Conservation (phyloP, 2,329 filamentous ascomycete genomes). For the Teratosphaeria gauchensis region DNA sequence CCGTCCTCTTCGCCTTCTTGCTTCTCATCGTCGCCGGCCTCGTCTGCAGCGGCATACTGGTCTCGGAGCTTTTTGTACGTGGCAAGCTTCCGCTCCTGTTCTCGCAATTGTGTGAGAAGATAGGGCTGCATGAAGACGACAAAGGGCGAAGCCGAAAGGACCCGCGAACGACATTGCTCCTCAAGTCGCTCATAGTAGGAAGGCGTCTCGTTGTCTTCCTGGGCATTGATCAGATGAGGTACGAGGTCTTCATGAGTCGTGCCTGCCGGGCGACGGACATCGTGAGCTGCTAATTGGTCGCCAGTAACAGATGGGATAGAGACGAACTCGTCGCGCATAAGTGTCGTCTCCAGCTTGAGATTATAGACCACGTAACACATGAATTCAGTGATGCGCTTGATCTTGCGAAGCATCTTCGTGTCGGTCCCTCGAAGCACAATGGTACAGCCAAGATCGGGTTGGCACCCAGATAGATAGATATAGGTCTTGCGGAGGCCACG, state of each 20-base stretch:
- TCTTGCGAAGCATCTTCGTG: slow-evolving; percentile 57
- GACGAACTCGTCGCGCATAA: slow-evolving; percentile 88
- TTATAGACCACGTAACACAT: slow-evolving; percentile 99
- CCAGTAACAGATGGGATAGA: slow-evolving; percentile 53
- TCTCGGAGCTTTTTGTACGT: slow-evolving; percentile 77
- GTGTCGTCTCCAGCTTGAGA: slow-evolving; percentile 84
- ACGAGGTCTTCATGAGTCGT: neutral
- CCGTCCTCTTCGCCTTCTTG: slow-evolving; percentile 12
- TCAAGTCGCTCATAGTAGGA: slow-evolving; percentile 95
- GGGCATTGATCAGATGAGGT: slow-evolving; percentile 4
- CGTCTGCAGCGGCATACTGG: slow-evolving; percentile 43
- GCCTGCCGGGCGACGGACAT: slow-evolving; percentile 5
- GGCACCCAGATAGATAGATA: slow-evolving; percentile 86
- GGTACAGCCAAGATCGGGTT: slow-evolving; percentile 83
- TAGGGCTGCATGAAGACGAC: slow-evolving; percentile 94
- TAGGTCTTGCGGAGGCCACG: slow-evolving; percentile 83
- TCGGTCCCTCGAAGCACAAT: slow-evolving; percentile 81
- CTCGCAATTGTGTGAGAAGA: slow-evolving; percentile 79
- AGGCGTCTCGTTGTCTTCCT: slow-evolving; percentile 41
- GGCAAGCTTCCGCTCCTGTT: slow-evolving; percentile 75
- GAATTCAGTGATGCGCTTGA: slow-evolving; percentile 94
- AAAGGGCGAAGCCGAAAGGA: slow-evolving; percentile 90
- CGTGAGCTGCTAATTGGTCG: slow-evolving; percentile 30
- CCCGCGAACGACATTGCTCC: slow-evolving; percentile 82
- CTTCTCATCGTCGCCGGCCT: slow-evolving; percentile 28